phyloP scores from a whole-genome alignment of 2,329 filamentous ascomycete species.

The Tolypocladium paradoxum region DNA sequence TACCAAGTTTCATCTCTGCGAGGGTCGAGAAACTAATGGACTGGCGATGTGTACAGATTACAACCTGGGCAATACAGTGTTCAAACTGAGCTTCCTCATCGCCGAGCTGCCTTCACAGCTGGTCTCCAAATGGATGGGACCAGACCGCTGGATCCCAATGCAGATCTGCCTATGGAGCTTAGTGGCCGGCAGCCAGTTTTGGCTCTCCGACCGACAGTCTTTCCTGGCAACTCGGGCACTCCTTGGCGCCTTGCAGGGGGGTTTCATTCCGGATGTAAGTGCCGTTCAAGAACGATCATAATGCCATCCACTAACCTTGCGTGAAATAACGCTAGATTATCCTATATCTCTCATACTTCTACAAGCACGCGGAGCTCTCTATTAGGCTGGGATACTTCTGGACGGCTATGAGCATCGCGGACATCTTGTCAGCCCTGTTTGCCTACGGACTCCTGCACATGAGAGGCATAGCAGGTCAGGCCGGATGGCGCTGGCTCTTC shows the following conservation, averaged over 20 bases:
- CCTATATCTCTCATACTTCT: conserved; percentile 65
- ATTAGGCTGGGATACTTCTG: conserved; percentile 59
- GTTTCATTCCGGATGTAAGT: conserved; percentile 33
- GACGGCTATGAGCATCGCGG: conserved; percentile 49
- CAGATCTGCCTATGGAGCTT: conserved; percentile 47
- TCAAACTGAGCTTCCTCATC: conserved; percentile 18
- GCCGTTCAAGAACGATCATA: conserved; percentile 1
- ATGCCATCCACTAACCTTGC: conserved; percentile 1
- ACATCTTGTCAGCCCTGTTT: conserved; percentile 40
- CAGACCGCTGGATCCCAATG: conserved; percentile 49
- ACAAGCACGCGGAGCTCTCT: conserved; percentile 59
- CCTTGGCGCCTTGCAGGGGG: conserved; percentile 32
- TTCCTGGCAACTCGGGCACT: conserved; percentile 28
- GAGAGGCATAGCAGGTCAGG: conserved; percentile 24
- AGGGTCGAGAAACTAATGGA: too few species aligned
- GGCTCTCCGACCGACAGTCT: conserved; percentile 24
- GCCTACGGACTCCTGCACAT: conserved; percentile 28
- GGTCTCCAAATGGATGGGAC: conserved; percentile 45
- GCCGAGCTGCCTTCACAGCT: conserved; percentile 47
- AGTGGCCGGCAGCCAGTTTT: conserved; percentile 37
- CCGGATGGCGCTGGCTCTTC: conserved; percentile 28
- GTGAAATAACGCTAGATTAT: background rate
- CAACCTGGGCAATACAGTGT: conserved; percentile 22
- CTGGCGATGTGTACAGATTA: conserved; percentile 18
- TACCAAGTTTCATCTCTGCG: too few species aligned